Evolutionary conservation across 441 rosid genomes (phyloP).

Genomic region (Rhodomyrtus psidioides): DNA sequence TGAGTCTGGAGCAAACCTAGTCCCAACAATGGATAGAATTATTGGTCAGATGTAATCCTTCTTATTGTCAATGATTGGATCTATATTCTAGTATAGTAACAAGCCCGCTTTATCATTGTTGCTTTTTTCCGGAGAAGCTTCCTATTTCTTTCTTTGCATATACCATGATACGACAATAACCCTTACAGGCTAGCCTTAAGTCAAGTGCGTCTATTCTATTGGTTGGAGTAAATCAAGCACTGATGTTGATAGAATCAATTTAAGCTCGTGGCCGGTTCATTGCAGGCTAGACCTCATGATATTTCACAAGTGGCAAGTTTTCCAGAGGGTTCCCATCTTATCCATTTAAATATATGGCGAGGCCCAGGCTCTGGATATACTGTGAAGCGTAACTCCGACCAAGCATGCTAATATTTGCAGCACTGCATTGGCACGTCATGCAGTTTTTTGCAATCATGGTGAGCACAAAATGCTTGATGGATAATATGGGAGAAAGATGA

Average conservation of each 20-base stretch:
- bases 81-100: not conserved
- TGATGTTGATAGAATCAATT: not conserved
- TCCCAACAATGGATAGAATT: not conserved
- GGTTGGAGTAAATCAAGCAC: not conserved
- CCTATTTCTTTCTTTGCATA: not conserved
- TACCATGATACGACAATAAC: not conserved
- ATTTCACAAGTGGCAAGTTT: not conserved
- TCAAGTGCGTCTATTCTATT: not conserved
- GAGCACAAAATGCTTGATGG: not conserved
- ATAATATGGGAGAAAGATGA: not conserved
- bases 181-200: not conserved
- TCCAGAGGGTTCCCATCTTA: not conserved
- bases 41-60: not conserved
- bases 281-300: not conserved
- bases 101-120: not conserved
- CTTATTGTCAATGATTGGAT: not conserved
- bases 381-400: not conserved
- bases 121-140: not conserved
- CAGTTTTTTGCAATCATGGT: not conserved
- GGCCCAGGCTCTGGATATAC: not conserved
- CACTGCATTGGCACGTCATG: not conserved
- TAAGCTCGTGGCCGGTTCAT: not conserved
- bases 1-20: not conserved
- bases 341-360: not conserved
- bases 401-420: not conserved